Conservation (phyloP, 805 yeast genomes). For the Yamadazyma ubonensis region DNA sequence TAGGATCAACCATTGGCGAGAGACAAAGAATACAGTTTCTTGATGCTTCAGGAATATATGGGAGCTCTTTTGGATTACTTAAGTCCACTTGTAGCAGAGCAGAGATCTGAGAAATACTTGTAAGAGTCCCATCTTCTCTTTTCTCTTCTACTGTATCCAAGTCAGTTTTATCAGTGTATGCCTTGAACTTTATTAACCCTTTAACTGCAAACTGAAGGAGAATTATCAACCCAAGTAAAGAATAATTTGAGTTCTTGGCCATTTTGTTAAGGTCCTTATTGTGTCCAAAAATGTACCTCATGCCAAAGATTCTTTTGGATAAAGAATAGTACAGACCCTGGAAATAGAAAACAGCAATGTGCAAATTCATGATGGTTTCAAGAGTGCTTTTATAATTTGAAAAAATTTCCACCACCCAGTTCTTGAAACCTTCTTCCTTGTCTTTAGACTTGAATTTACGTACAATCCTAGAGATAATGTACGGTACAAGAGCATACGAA, state of each 20-base stretch:
- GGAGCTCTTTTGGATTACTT: conserved; percentile 53
- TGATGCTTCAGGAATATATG: conserved; percentile 68
- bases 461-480: conserved; percentile 36
- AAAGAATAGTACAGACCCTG: conserved; percentile 78
- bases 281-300: conserved; percentile 77
- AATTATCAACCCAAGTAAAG: conserved; percentile 65
- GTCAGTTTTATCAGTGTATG: conserved; percentile 20
- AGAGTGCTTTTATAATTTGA: conserved; percentile 46
- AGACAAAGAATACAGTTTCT: conserved; percentile 85
- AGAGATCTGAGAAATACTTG: conserved; percentile 9
- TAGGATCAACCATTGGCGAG: conserved; percentile 74
- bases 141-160: conserved; percentile 11
- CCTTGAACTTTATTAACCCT: conserved; percentile 32
- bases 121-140: conserved; percentile 11
- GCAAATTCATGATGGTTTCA: conserved; percentile 61
- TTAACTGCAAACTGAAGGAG: conserved; percentile 53
- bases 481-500: conserved; percentile 65
- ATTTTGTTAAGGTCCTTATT: conserved; percentile 42
- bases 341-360: conserved; percentile 80
- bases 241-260: conserved; percentile 61
- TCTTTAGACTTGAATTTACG: conserved; percentile 19
- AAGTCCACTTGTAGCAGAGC: conserved; percentile 36
- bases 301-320: conserved; percentile 72
- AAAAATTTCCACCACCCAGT: conserved; percentile 22
- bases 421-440: conserved; percentile 5